Evolutionary conservation across 176 grass and related monocot genomes (phyloP).

Genomic region (Tuctoria greenei): DNA sequence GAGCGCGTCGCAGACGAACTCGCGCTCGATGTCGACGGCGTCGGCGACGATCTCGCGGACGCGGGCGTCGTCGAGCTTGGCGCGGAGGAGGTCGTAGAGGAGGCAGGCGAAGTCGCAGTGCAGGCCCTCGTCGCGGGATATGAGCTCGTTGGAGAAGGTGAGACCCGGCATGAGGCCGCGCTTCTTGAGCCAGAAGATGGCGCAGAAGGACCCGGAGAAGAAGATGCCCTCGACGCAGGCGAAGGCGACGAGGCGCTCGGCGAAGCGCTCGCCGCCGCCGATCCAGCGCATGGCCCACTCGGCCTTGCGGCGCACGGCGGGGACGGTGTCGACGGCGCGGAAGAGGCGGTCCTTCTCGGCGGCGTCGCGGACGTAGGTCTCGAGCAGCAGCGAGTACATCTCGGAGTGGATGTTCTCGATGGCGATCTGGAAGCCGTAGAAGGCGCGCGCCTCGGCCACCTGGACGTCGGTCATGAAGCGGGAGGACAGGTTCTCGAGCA

Average conservation of each 20-base stretch:
- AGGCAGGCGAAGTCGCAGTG: conserved; percentile 98
- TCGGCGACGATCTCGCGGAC: conserved; percentile 59
- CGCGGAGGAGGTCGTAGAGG: conserved; percentile 62
- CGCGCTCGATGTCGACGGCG: conserved; percentile 81
- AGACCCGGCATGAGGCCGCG: conserved; percentile 86
- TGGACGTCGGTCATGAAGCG: conserved; percentile 94
- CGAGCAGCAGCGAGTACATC: conserved; percentile 84
- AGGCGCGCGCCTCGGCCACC: conserved; percentile 75
- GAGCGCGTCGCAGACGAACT: conserved; percentile 78
- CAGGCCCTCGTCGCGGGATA: conserved; percentile 92
- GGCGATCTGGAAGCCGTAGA: conserved; percentile 96
- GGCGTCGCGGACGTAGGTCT: conserved; percentile 76
- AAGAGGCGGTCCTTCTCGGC: conserved; percentile 78
- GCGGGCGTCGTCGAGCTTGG: conserved; percentile 57
- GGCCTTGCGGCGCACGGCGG: conserved; percentile 67
- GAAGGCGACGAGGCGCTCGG: conserved; percentile 78
- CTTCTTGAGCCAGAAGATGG: conserved; percentile 99
- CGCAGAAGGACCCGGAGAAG: conserved; percentile 95
- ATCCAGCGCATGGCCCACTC: conserved; percentile 89
- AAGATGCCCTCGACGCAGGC: conserved; percentile 91
- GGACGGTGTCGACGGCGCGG: conserved; percentile 75
- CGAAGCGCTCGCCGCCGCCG: conserved; percentile 65
- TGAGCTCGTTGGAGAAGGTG: conserved; percentile 98
- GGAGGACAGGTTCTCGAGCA: conserved; percentile 83
- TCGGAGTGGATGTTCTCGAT: conserved; percentile 99